Evolutionary conservation across 139 green algal genomes (phyloP), one percentile per base, ranked within the genome.

Genomic region (Gonium pectorale): DNA sequence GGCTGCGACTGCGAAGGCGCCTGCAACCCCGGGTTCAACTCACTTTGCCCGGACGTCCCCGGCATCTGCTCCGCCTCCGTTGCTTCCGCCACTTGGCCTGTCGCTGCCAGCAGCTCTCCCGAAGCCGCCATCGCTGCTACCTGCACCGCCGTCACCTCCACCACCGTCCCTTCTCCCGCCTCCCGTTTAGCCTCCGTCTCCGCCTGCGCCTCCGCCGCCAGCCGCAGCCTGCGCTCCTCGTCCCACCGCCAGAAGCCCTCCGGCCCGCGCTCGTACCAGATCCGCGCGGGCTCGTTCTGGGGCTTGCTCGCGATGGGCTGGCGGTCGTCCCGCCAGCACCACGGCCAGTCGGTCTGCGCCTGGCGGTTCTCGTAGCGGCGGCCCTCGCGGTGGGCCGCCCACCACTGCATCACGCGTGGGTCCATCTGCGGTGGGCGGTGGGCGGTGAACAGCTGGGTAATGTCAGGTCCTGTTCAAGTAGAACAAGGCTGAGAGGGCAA

Each of bases 271-370:
- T 17, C 62, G 11, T 43, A n/a, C 62, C 62, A 69, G 13, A 8
- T 26, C 8, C 62, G 62, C n/a, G 62, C 62, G 7, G 40, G 62
- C 21, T 29, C n/a, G 62, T 41, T 69, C 15, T 69, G n/a, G 6
- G n/a, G 6, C n/a, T 29, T 22, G 62, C n/a, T 21, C n/a, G 41
- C n/a, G 11, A 43, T 41, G n/a, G 11, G 62, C n/a, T 43, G 69
- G n/a, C n/a, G 44, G 5, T 3, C 3, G 46, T 79, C 69, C n/a
- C 31, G 11, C 69, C 69, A 79, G 44, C 69, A 79, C 69, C 69
- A 79, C 44, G n/a, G 37, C 15, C 3, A 15, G 31, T 41, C 62
- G 11, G 31, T 13, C 15, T 40, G n/a, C n/a, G 31, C 9, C n/a
- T 22, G n/a, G 11, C 8, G 62, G n/a, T 69, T 69, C 7, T 29